Evolutionary conservation across 2,329 filamentous ascomycete genomes (phyloP), one percentile per base, ranked within the genome.

Genomic region (Clonostachys sp.): DNA sequence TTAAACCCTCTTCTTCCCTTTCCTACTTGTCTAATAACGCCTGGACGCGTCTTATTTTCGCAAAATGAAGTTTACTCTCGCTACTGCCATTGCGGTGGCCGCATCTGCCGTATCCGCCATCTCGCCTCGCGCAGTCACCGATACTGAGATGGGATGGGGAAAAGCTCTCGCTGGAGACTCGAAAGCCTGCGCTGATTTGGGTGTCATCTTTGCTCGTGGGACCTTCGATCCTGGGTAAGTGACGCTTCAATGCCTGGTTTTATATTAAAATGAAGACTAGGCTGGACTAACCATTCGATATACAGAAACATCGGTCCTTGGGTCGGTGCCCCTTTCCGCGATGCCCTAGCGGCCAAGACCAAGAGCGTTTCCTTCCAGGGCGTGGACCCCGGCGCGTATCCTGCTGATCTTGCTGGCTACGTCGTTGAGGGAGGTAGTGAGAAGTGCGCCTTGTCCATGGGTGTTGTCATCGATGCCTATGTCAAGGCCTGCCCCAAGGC

Each of bases 141-240:
- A 44, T 30, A 44, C 42, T 20, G 17, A n/a, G 13, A 34, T 33
- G 14, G 42, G 33, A 20, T 44, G 42, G 42, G 17, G 13, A 6
- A 14, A 14, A 12, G 17, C 34, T 18, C 42, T 44, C 10, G 34
- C 30, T 33, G 42, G 42, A 14, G 42, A 44, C 12, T 12, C 30
- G 30, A 33, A 17, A 6, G 42, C 42, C 14, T 44, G 42, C 20
- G 24, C 18, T 33, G 49, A 51, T 17, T 44, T 51, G 16, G 49
- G 41, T 7, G 49, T 51, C 34, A 51, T 51, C 33, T 51, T 51
- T 39, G 49, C 49, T 24, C 41, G 49, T 12, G 49, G 49, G 4
- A 51, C 49, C 5, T 49, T 51, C 42, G 49, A 51, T 34, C 46
- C 49, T 45, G 49, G 49, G 49, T 50, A 41, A 5, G 40, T 9